A percentile compares a stretch with the other conserved stretches of the same genome.
Conservation (phyloP, 495 filamentous ascomycete species). For the Letharia lupina region DNA sequence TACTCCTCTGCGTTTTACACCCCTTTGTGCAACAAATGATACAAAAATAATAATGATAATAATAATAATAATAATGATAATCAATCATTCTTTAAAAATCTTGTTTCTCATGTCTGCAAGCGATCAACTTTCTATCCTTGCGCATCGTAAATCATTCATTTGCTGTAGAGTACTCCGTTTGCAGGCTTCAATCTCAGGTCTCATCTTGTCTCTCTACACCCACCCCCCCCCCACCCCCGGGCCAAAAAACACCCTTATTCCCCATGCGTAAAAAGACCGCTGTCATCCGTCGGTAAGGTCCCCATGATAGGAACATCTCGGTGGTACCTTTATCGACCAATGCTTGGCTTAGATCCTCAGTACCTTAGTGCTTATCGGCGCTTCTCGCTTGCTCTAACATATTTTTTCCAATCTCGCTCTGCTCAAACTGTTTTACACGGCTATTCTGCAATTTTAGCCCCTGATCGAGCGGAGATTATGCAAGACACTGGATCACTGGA, state of each 20-base stretch:
- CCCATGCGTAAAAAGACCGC: not conserved
- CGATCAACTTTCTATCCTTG: not conserved
- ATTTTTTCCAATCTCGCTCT: too few relatives aligned
- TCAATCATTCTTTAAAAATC: not conserved
- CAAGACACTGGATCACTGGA: conserved; percentile 2
- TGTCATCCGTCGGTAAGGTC: not conserved
- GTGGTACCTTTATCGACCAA: not conserved
- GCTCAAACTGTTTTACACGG: not conserved
- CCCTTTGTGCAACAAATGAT: not conserved
- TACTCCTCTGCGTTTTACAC: not conserved
- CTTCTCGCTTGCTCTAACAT: not conserved
- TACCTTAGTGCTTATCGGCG: not conserved
- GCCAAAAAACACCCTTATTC: not conserved
- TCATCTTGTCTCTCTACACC: not conserved
- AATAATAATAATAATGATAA: not conserved
- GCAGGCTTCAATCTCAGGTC: not conserved
- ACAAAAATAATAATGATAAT: not conserved
- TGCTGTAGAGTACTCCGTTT: not conserved
- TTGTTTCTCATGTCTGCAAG: not conserved
- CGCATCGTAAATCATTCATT: not conserved
- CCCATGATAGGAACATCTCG: not conserved
- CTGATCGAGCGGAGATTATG: conserved; percentile 16
- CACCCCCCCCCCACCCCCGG: too few relatives aligned
- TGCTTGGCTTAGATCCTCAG: not conserved
- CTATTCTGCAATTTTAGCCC: conserved; percentile 6